These are phyloP conservation scores for Plasmodium fragile DNA, from an alignment of 169 alveolate species.

Conservation along the genomic window DNA sequence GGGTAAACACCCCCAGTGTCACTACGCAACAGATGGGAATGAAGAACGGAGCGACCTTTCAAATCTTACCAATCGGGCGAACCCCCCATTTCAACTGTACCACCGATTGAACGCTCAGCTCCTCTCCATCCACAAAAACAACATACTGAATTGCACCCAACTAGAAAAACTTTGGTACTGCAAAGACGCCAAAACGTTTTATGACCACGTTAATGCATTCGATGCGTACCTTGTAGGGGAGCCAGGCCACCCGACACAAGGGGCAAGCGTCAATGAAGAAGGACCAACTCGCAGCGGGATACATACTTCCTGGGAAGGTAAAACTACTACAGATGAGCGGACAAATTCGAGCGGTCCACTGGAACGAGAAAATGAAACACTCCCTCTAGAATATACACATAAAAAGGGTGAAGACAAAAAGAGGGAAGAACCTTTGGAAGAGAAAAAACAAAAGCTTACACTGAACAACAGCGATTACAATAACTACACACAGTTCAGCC, in stretches of 20 bases:
- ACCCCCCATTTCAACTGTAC: constrained; percentile 1
- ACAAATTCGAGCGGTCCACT: neutral
- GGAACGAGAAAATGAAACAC: neutral
- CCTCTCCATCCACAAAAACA: constrained; percentile 9
- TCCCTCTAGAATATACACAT: neutral
- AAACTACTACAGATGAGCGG: neutral
- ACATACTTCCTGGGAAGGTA: neutral
- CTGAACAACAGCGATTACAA: constrained; percentile 58
- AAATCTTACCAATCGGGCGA: neutral
- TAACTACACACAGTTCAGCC: constrained; percentile 8
- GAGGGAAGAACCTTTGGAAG: neutral
- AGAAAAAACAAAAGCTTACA: neutral
- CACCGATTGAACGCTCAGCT: constrained; percentile 22
- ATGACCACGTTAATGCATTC: constrained; percentile 15
- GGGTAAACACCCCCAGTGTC: constrained; percentile 4
- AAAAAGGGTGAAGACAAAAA: constrained; percentile 4
- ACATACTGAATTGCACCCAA: constrained; percentile 37
- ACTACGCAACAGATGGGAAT: neutral
- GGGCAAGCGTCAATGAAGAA: neutral
- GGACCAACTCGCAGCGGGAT: neutral
- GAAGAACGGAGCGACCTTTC: neutral
- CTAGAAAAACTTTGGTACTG: constrained; percentile 37
- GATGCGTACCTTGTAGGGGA: constrained; percentile 16
- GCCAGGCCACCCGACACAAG: neutral
- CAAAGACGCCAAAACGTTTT: constrained; percentile 48